Percentiles rank a stretch among this genome's conserved stretches.
These are phyloP conservation scores for Aphanomyces cochlioides DNA, from an alignment of 352 stramenopile genomes.

Conservation along the genomic window DNA sequence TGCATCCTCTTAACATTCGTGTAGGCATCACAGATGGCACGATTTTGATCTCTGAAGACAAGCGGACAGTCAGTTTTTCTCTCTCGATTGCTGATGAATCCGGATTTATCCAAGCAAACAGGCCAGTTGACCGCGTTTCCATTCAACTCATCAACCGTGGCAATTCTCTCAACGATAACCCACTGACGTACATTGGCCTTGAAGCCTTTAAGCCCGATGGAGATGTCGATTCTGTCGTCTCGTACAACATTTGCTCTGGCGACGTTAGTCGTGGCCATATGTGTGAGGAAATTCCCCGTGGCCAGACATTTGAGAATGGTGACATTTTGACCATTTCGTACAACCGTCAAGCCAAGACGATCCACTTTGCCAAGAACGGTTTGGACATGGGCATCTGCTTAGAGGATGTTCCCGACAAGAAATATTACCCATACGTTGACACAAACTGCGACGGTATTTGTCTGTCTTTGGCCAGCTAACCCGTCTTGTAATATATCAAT, in stretches of 20 bases:
- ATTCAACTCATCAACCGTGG: constrained; percentile 25
- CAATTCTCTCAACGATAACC: constrained; percentile 11
- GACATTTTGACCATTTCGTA: constrained; percentile 30
- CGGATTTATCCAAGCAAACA: constrained; percentile 28
- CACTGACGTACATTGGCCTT: constrained; percentile 27
- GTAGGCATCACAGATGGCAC: constrained; percentile 24
- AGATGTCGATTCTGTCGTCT: constrained; percentile 26
- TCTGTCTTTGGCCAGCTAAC: constrained; percentile 25
- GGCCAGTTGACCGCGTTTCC: constrained; percentile 25
- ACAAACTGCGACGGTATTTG: constrained; percentile 31
- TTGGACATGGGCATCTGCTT: constrained; percentile 29
- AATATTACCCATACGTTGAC: constrained; percentile 31
- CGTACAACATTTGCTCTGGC: constrained; percentile 30
- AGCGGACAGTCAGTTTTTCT: constrained; percentile 23
- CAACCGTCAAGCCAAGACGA: constrained; percentile 8
- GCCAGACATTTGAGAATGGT: constrained; percentile 22
- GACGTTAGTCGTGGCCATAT: constrained; percentile 10
- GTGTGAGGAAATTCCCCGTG: constrained; percentile 7
- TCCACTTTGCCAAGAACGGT: constrained; percentile 27
- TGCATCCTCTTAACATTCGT: neutral
- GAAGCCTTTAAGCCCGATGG: constrained; percentile 29
- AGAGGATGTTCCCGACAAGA: constrained; percentile 28
- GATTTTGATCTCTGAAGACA: constrained; percentile 27
- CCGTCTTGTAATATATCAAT: neutral
- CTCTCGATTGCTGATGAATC: constrained; percentile 27